Base-by-base conservation (phyloP, 352 stramenopile species). In the Pythium inflatum region DNA sequence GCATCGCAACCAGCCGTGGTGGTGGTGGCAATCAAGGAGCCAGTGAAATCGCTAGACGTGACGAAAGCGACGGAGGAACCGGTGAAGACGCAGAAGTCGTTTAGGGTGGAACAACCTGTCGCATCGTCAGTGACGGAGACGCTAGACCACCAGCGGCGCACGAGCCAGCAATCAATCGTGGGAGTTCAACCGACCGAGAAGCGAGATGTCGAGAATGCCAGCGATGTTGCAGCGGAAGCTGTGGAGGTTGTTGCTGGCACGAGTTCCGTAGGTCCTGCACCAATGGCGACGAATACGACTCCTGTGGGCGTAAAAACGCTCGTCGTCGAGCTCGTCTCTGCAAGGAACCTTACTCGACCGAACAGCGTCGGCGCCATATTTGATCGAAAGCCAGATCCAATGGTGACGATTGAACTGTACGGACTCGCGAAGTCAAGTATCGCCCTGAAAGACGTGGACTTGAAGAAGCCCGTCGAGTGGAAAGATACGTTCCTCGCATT, bases 361-460 rank as follows among this genome's bases (percentile, higher is more conserved):
- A 70, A 58, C 5, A 81, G 67, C 40, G 56, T 83, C 28, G 74
- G 74, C 5, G 62, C 66, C 1, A 40, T 84, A 5, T 75, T 84
- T 34, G 77, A 84, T 49, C 72, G 77, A 7, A 80, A 77, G 25
- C 77, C 77, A 6, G 77, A 84, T 38, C 77, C 77, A 2, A 71
- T 74, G 28, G 75, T 84, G 18, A 68, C 55, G 1, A 22, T 84
- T 5, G 70, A 82, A 49, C 77, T 82, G 20, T 64, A 62, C 16
- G 77, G 77, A 2, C 45, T 70, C 2, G 28, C 57, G 0, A 76
- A 71, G 56, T 45, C 53, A 5, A 76, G 62, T 14, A 31, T 55
- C 2, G 46, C 68, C 11, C 43, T 82, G 25, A 82, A 81, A 25
- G 68, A 82, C 33, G 70, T 81, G 2, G 73, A 85, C 55, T 40